phyloP scores from a whole-genome alignment of 495 filamentous ascomycete species.

The Xylaria castorea region DNA sequence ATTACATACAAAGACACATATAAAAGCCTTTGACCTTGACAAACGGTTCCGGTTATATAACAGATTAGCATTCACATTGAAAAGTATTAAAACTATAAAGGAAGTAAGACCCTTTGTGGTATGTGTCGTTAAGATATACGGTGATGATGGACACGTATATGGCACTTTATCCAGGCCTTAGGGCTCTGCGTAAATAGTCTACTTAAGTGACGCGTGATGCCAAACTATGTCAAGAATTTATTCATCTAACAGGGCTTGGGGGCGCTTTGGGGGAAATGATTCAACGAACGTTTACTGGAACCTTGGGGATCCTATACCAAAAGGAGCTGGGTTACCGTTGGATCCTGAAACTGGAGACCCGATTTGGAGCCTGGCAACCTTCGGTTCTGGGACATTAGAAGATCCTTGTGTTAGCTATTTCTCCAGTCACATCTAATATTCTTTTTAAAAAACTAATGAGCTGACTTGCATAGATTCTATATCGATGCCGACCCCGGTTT shows the following conservation, averaged over 20 bases:
- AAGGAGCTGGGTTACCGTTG: background rate
- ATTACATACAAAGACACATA: background rate
- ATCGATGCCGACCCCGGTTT: background rate
- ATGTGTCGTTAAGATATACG: background rate
- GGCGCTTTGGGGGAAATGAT: background rate
- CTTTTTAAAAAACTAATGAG: too few relatives aligned
- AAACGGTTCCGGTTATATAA: background rate
- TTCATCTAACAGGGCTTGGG: background rate
- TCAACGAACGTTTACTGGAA: background rate
- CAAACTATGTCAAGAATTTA: background rate
- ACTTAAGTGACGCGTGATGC: background rate
- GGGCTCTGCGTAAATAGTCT: background rate
- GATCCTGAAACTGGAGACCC: background rate
- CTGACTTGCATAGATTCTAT: background rate
- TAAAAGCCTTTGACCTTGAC: background rate
- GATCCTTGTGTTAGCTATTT: conserved; percentile 6
- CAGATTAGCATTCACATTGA: background rate
- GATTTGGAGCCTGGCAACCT: background rate
- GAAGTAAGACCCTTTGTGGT: background rate
- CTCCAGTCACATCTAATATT: too few relatives aligned
- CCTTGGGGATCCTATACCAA: background rate
- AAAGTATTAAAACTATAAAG: background rate
- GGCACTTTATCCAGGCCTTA: background rate
- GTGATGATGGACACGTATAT: background rate
- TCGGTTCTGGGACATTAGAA: background rate